Evolutionary conservation across 441 rosid genomes (phyloP).

Genomic region (Gossypium trilobum): DNA sequence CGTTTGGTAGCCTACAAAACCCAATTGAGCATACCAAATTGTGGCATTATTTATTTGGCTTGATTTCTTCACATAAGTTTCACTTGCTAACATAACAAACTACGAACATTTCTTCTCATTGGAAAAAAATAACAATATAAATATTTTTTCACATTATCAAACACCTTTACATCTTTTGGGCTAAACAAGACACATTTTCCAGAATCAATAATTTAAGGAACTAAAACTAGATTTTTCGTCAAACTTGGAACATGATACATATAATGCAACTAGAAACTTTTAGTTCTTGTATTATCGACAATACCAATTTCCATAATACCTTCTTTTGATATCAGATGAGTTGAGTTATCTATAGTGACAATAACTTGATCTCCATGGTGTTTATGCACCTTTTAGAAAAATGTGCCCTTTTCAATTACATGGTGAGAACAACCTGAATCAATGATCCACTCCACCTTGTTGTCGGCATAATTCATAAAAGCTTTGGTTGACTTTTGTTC

Average conservation of each 20-base stretch:
- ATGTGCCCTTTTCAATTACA: background rate
- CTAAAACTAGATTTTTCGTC: background rate
- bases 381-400: background rate
- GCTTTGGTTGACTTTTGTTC: background rate
- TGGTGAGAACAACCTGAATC: background rate
- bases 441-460: background rate
- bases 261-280: background rate
- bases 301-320: background rate
- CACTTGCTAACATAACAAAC: too few relatives aligned
- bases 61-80: too few relatives aligned
- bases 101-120: too few relatives aligned
- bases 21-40: too few relatives aligned
- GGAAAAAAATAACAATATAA: too few relatives aligned
- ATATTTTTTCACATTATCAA: too few relatives aligned
- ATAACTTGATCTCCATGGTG: background rate
- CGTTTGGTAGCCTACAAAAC: too few relatives aligned
- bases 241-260: background rate
- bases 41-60: too few relatives aligned
- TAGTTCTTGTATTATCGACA: background rate
- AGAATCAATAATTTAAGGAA: background rate
- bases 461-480: background rate
- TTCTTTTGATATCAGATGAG: background rate
- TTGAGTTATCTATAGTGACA: background rate
- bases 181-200: background rate
- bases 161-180: too few relatives aligned